phyloP scores from a whole-genome alignment of 2,329 filamentous ascomycete species.

The Colletotrichum brevisporum region DNA sequence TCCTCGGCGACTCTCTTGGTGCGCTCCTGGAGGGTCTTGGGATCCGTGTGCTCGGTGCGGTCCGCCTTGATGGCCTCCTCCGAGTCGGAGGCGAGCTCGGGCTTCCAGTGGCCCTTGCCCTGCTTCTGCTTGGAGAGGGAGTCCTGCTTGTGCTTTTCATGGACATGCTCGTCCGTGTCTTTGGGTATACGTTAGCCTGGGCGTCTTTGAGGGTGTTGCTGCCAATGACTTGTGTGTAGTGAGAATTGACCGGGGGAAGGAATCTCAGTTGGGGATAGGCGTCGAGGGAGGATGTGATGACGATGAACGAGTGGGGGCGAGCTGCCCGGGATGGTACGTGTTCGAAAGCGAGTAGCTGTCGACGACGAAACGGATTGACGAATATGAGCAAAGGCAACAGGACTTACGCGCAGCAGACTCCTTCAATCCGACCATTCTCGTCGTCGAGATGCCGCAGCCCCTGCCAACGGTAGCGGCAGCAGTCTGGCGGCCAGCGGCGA shows the following conservation, averaged over 20 bases:
- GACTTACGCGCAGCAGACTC: conserved; percentile 54
- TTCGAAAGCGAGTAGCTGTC: no score
- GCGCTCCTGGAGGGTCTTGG: conserved; percentile 68
- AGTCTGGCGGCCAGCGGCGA: conserved; percentile 45
- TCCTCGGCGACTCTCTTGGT: conserved; percentile 69
- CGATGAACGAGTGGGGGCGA: neutral
- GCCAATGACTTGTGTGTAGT: neutral
- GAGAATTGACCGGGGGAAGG: neutral
- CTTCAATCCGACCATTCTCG: conserved; percentile 50
- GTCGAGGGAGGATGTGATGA: neutral
- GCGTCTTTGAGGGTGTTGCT: no score
- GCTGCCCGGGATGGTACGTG: no score
- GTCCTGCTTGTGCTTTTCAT: conserved; percentile 73
- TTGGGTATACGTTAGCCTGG: conserved; percentile 16
- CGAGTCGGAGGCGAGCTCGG: conserved; percentile 82
- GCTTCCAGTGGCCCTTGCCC: conserved; percentile 82
- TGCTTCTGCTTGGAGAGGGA: conserved; percentile 76
- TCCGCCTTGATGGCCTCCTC: conserved; percentile 84
- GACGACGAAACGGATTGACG: no score
- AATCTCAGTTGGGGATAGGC: neutral
- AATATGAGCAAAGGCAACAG: neutral
- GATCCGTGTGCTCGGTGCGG: conserved; percentile 59
- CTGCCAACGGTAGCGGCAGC: conserved; percentile 35
- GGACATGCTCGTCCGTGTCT: conserved; percentile 62
- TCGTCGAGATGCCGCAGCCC: conserved; percentile 48